phyloP scores from a whole-genome alignment of 2,329 filamentous ascomycete species.

The Elsinoe perseae region DNA sequence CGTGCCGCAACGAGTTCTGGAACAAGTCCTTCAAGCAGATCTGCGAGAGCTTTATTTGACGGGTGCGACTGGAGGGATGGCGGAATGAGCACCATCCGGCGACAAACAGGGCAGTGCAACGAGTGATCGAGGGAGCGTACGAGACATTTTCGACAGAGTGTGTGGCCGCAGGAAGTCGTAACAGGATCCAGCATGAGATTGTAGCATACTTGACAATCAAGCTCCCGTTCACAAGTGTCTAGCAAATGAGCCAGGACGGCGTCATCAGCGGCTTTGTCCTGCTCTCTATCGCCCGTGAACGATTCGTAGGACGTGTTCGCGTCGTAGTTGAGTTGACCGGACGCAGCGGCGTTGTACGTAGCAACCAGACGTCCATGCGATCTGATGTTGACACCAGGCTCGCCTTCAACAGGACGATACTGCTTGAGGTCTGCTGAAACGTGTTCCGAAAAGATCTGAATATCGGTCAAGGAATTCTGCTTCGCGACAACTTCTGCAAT shows the following conservation, averaged over 20 bases:
- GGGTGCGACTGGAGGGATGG: slow-evolving; percentile 43
- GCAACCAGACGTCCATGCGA: slow-evolving; percentile 55
- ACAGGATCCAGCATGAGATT: slow-evolving; percentile 71
- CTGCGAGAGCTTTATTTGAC: slow-evolving; percentile 56
- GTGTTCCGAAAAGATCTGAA: slow-evolving; percentile 18
- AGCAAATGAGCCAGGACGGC: slow-evolving; percentile 51
- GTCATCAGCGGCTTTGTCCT: slow-evolving; percentile 38
- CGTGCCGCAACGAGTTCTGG: slow-evolving; percentile 56
- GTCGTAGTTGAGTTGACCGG: slow-evolving; percentile 51
- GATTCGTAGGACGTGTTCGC: slow-evolving; percentile 48
- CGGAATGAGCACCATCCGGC: slow-evolving; percentile 53
- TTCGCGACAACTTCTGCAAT: slow-evolving; percentile 48
- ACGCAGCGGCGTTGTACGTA: slow-evolving; percentile 57
- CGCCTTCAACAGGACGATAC: slow-evolving; percentile 31
- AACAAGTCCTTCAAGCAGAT: slow-evolving; percentile 62
- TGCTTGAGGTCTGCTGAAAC: slow-evolving; percentile 37
- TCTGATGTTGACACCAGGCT: slow-evolving; percentile 35
- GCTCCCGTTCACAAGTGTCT: slow-evolving; percentile 56
- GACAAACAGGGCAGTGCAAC: slow-evolving; percentile 71
- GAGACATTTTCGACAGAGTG: slow-evolving; percentile 75
- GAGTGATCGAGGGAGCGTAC: slow-evolving; percentile 70
- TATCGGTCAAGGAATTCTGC: slow-evolving; percentile 30
- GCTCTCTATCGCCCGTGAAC: slow-evolving; percentile 31
- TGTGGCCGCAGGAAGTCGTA: slow-evolving; percentile 82
- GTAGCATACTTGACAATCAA: slow-evolving; percentile 88